Percentiles rank a stretch among this genome's conserved stretches.
These are phyloP conservation scores for Coemansia sp. DNA, from an alignment of 192 early-diverging fungal genomes.

Conservation along the genomic window DNA sequence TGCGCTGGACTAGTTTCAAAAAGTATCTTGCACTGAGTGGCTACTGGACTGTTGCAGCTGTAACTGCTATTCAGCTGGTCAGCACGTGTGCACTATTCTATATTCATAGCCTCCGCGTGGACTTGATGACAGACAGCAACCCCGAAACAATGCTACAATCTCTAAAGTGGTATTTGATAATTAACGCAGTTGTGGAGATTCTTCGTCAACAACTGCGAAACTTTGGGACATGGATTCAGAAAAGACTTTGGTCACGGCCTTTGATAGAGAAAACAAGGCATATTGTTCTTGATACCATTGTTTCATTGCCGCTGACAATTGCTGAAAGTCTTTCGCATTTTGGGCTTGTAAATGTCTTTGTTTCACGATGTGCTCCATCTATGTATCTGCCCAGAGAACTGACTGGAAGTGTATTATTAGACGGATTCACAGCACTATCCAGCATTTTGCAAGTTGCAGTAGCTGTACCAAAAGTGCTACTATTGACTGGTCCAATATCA, in stretches of 20 bases:
- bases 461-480: not conserved
- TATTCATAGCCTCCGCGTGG: slow-evolving; percentile 13
- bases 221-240: not conserved
- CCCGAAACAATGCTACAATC: slow-evolving; percentile 21
- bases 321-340: slow-evolving; percentile 8
- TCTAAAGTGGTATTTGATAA: slow-evolving; percentile 17
- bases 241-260: slow-evolving; percentile 9
- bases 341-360: not conserved
- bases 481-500: not conserved
- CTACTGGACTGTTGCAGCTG: slow-evolving; percentile 11
- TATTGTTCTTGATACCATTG: not conserved
- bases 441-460: not conserved
- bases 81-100: slow-evolving; percentile 15
- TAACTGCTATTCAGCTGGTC: slow-evolving; percentile 8
- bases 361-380: not conserved
- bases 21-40: slow-evolving; percentile 13
- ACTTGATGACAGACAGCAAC: slow-evolving; percentile 27
- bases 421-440: not conserved
- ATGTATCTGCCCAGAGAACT: not conserved
- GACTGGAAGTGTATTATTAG: not conserved
- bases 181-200: slow-evolving; percentile 21
- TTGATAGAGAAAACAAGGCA: slow-evolving; percentile 4
- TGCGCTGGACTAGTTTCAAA: slow-evolving; percentile 7
- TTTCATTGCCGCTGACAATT: slow-evolving; percentile 9
- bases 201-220: slow-evolving; percentile 4